Evolutionary conservation across 768 basidiomycete genomes (phyloP), one percentile per base, ranked within the genome.

Genomic region (Lenzites betulinus): DNA sequence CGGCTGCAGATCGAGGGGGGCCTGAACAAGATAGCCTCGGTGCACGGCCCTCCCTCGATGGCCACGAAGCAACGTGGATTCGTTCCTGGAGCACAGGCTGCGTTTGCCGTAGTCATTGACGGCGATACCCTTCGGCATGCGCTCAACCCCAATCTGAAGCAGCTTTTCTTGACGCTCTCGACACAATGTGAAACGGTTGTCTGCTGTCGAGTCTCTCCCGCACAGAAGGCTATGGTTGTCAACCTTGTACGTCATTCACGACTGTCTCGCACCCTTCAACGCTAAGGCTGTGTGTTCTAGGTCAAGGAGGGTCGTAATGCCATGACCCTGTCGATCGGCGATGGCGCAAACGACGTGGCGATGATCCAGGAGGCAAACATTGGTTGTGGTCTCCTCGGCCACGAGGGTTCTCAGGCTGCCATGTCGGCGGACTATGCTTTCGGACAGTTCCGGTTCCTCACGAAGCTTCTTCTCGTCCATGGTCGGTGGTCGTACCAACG

Each of bases 351-450:
- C 70, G 96, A 98, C 70, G 96, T 98, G 23, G 95, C 95, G 7
- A 98, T 98, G 96, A 98, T 98, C 59, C 96, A 98, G 71, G 96
- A 96, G 69, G 96, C 96, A n/a, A 95, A 98, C 72, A 89, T 98
- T 65, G 96, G 96, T 3, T 93, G 95, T 69, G 96, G 96, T 22
- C 78, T 98, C 26, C 84, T 93, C 66, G 96, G 96, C 46, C 83
- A 95, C 38, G 96, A 98, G 73, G 96, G 96, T 51, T 95, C 94
- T 22, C 96, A 98, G 74, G 96, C 96, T 30, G 95, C 96, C 49
- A 98, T 98, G 95, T 97, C 95, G 5, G 96, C 96, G 7, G 96
- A 98, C 72, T 98, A 97, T 67, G 96, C 96, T 1, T 95, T 98
- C 76, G 96, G 93, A 1, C 96, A 98, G 71, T 99, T 99, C 79